Conservation (phyloP, 805 yeast genomes). For the Nakazawaea siamensis region DNA sequence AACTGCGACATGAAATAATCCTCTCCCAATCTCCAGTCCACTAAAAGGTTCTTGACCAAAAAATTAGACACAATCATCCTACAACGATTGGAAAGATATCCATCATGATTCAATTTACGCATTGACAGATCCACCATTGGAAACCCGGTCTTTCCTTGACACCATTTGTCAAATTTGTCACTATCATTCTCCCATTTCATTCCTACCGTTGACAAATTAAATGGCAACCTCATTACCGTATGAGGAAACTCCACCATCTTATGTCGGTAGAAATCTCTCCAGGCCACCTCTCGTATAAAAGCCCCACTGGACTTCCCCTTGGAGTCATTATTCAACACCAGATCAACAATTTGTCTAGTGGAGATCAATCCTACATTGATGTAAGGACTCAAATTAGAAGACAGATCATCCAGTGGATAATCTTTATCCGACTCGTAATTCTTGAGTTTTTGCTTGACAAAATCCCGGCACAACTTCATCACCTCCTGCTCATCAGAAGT, state of each 20-base stretch:
- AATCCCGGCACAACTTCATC: conserved; percentile 10
- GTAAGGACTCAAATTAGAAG: conserved; percentile 37
- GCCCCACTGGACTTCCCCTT: conserved; percentile 28
- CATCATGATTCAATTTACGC: conserved; percentile 43
- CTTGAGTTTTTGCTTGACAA: conserved; percentile 15
- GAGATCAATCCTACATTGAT: conserved; percentile 39
- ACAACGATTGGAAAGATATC: conserved; percentile 45
- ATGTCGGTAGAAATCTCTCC: conserved; percentile 52
- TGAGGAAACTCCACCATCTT: conserved; percentile 41
- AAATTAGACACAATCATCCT: conserved; percentile 49
- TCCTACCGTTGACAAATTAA: conserved; percentile 31
- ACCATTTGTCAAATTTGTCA: conserved; percentile 39
- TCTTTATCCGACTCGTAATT: conserved; percentile 26
- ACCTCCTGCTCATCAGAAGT: conserved; percentile 29
- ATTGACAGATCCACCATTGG: conserved; percentile 54
- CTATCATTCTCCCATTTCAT: conserved; percentile 35
- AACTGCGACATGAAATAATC: conserved; percentile 38
- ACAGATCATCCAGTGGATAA: conserved; percentile 20
- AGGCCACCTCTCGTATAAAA: conserved; percentile 47
- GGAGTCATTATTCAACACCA: conserved; percentile 19
- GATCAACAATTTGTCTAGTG: conserved; percentile 28
- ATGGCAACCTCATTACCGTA: conserved; percentile 40
- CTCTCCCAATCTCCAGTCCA: conserved; percentile 52
- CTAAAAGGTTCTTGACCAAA: conserved; percentile 37
- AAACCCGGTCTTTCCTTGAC: conserved; percentile 43